Evolutionary conservation across 2,329 filamentous ascomycete species (phyloP).

Genomic region (Pseudomassariella vexata): DNA sequence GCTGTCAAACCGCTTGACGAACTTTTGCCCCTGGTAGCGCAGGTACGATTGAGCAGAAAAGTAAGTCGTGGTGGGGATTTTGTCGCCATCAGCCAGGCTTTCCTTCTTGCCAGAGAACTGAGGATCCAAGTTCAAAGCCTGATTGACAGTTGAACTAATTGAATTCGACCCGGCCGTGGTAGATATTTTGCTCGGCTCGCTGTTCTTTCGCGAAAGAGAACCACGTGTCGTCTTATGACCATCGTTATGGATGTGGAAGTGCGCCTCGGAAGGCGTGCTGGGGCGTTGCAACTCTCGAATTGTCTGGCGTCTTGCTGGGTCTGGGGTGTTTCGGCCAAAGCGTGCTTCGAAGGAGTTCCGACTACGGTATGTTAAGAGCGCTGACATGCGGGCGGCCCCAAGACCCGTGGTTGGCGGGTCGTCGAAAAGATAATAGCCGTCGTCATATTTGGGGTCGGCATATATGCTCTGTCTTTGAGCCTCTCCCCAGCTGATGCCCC

Average conservation of each 20-base stretch:
- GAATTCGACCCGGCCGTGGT: conserved; percentile 22
- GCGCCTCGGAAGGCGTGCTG: conserved; percentile 60
- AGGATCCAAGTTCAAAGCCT: conserved; percentile 46
- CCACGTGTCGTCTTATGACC: conserved; percentile 61
- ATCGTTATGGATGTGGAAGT: conserved; percentile 80
- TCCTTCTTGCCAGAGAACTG: conserved; percentile 62
- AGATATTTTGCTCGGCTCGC: conserved; percentile 20
- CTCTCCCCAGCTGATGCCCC: conserved; percentile 89
- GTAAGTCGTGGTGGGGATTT: conserved; percentile 65
- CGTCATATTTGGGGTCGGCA: conserved; percentile 95
- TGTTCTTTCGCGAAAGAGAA: conserved; percentile 41
- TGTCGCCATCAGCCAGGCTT: conserved; percentile 45
- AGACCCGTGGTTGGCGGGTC: conserved; percentile 84
- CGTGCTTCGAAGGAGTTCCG: conserved; percentile 95
- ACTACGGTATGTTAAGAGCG: conserved; percentile 90
- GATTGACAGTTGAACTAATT: conserved; percentile 16
- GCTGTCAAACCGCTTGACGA: conserved; percentile 93
- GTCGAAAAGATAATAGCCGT: conserved; percentile 86
- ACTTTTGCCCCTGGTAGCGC: conserved; percentile 93
- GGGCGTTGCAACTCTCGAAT: conserved; percentile 65
- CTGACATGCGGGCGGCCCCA: conserved; percentile 93
- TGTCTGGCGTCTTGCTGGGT: conserved; percentile 75
- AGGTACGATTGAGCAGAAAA: conserved; percentile 98
- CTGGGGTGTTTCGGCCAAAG: conserved; percentile 88
- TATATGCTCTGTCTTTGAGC: conserved; percentile 92